These are phyloP conservation scores for Phytophthora cryptogea DNA, from an alignment of 352 stramenopile genomes.

Conservation along the genomic window DNA sequence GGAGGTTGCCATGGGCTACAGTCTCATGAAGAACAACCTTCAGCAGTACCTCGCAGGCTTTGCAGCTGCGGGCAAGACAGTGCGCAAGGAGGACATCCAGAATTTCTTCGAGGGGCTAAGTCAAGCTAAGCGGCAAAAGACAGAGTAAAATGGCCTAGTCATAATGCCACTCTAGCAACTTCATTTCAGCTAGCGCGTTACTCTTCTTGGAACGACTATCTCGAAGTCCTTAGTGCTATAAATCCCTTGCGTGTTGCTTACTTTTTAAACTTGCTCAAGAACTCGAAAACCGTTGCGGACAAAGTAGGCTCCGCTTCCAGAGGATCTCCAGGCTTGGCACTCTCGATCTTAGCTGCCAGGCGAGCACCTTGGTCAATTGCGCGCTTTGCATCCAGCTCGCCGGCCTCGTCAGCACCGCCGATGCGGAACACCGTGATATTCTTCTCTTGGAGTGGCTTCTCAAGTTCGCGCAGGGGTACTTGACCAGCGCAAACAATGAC, in stretches of 20 bases:
- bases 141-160: slow-evolving; percentile 22
- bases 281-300: slow-evolving; percentile 55
- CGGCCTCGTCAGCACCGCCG: slow-evolving; percentile 94
- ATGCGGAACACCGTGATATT: slow-evolving; percentile 93
- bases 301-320: slow-evolving; percentile 47
- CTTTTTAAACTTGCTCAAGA: slow-evolving; percentile 54
- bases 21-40: slow-evolving; percentile 72
- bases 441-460: slow-evolving; percentile 73
- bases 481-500: slow-evolving; percentile 97
- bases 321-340: slow-evolving; percentile 67
- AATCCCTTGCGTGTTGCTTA: slow-evolving; percentile 22
- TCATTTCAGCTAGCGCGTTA: slow-evolving; percentile 7
- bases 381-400: slow-evolving; percentile 96
- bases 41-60: slow-evolving; percentile 69
- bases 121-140: slow-evolving; percentile 62
- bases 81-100: slow-evolving; percentile 74
- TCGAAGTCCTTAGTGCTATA: slow-evolving; percentile 15
- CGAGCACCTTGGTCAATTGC: slow-evolving; percentile 97
- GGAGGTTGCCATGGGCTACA: slow-evolving; percentile 75
- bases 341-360: slow-evolving; percentile 85
- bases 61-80: slow-evolving; percentile 60
- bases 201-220: slow-evolving; percentile 1
- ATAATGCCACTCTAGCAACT: not conserved
- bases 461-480: slow-evolving; percentile 89
- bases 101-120: slow-evolving; percentile 65